These are phyloP conservation scores for Niveomyces coronatus DNA, from an alignment of 2,329 filamentous ascomycete species.

Conservation along the genomic window DNA sequence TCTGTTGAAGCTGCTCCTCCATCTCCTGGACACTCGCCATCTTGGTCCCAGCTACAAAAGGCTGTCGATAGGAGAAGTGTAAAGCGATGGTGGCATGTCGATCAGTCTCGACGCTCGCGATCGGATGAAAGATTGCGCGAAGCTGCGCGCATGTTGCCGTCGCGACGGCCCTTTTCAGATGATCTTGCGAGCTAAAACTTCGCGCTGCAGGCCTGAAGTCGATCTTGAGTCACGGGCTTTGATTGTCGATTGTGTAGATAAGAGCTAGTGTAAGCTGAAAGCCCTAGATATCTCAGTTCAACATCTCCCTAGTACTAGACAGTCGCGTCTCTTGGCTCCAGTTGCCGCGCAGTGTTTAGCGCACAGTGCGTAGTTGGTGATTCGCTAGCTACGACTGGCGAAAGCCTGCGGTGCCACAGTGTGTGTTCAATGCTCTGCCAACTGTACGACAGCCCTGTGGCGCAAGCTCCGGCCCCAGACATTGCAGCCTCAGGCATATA, in stretches of 20 bases:
- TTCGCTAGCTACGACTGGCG: background rate
- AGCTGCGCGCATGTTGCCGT: constrained; percentile 8
- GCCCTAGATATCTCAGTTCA: no score
- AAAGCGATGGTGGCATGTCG: constrained; percentile 21
- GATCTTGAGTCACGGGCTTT: background rate
- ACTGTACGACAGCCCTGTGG: constrained; percentile 11
- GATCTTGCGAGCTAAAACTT: no score
- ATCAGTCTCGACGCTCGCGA: constrained; percentile 14
- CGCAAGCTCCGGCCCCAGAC: constrained; percentile 3
- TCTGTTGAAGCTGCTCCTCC: constrained; percentile 48
- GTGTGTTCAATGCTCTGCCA: constrained; percentile 2
- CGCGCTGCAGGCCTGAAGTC: no score
- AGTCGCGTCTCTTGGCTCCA: constrained; percentile 9
- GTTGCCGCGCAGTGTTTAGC: constrained; percentile 6
- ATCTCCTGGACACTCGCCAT: constrained; percentile 45
- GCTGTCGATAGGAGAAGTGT: constrained; percentile 5
- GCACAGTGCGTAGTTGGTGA: constrained; percentile 10
- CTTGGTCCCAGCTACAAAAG: constrained; percentile 17
- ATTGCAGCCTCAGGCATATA: constrained; percentile 9
- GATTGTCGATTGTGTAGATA: constrained; percentile 3
- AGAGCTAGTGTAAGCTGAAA: no score
- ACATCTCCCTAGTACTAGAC: no score
- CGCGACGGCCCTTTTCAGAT: constrained; percentile 8
- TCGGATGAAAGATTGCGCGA: constrained; percentile 10
- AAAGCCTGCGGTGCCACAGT: background rate